Base-by-base conservation (phyloP, 352 stramenopile species). In the Globisporangium megalacanthum region DNA sequence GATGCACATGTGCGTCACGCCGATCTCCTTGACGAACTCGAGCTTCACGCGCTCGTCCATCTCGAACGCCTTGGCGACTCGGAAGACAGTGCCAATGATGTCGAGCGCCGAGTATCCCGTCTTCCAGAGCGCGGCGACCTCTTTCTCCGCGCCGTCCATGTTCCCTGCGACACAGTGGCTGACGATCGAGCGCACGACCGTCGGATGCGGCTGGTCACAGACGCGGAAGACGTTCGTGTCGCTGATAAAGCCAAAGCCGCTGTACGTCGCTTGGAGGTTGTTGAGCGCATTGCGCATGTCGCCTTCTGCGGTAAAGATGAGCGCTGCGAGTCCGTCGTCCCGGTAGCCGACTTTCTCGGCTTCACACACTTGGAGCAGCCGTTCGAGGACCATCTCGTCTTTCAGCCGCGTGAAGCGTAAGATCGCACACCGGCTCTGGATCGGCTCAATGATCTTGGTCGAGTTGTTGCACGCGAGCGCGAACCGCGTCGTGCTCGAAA, bases 371-470 rank as follows among this genome's bases (percentile, higher is more conserved):
- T 96, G 75, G 42, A 97, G 58, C 20, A 99, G 69, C 4, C 97
- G 88, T 58, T 91, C 75, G 45, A 99, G 77, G 17, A 99, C 85
- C 81, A 99, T 96, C 64, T 98, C 86, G 71, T 99, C 96, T 6
- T 83, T 87, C 33, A 99, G 79, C 20, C 93, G 75, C 49, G 88
- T 97, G 76, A 98, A 99, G 4, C 97, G 93, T 33, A 99, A 72
- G 65, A 99, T 99, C 45, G 97, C 97, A 53, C 96, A 99, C 54
- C 97, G 90, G 65, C 80, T 97, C 88, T 99, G 83, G 68, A 99
- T 99, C 31, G 97, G 96, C 73, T 99, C 97, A 69, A 99, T 99
- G 66, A 99, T 99, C 83, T 99, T 99, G 29, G 94, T 99, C 22
- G 87, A 98, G 50, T 98, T 92, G 77, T 99, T 99, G 77, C 97